A percentile compares a stretch with the other conserved stretches of the same genome.
Conservation (phyloP, 2,329 filamentous ascomycete species). For the Colletotrichum phormii region DNA sequence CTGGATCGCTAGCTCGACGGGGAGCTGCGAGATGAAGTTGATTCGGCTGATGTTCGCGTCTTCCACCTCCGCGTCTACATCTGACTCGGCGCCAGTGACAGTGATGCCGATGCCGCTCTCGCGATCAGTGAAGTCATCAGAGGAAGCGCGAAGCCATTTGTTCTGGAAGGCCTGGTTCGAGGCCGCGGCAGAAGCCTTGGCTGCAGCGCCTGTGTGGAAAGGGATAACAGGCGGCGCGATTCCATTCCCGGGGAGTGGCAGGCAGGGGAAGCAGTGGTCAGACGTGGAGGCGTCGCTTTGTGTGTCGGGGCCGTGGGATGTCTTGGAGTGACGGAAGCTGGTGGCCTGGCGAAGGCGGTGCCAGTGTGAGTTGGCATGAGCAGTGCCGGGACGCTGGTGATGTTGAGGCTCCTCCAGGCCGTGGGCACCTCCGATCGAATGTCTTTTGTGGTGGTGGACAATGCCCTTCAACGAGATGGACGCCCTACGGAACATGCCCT, state of each 20-base stretch:
- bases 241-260: slow-evolving; percentile 61
- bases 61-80: slow-evolving; percentile 49
- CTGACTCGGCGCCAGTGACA: slow-evolving; percentile 56
- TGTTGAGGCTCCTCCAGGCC: slow-evolving; percentile 42
- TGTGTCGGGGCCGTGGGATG: slow-evolving; percentile 55
- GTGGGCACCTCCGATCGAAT: slow-evolving; percentile 53
- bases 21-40: slow-evolving; percentile 68
- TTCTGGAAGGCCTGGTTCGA: slow-evolving; percentile 61
- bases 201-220: slow-evolving; percentile 68
- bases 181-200: slow-evolving; percentile 69
- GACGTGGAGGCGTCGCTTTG: slow-evolving; percentile 46
- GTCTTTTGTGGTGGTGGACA: slow-evolving; percentile 54
- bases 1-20: slow-evolving; percentile 69
- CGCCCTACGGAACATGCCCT: slow-evolving; percentile 65
- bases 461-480: slow-evolving; percentile 66
- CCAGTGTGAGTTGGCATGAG: slow-evolving; percentile 63
- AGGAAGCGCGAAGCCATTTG: slow-evolving; percentile 54
- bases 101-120: slow-evolving; percentile 75
- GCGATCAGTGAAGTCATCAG: slow-evolving; percentile 64
- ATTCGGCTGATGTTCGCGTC: slow-evolving; percentile 61
- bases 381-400: slow-evolving; percentile 49
- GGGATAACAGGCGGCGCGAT: slow-evolving; percentile 71
- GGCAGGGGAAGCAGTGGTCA: slow-evolving; percentile 35
- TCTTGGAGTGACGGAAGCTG: slow-evolving; percentile 60
- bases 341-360: slow-evolving; percentile 63